Evolutionary conservation across 2,329 filamentous ascomycete genomes (phyloP).

Genomic region (Pseudocercospora pini-densiflorae): DNA sequence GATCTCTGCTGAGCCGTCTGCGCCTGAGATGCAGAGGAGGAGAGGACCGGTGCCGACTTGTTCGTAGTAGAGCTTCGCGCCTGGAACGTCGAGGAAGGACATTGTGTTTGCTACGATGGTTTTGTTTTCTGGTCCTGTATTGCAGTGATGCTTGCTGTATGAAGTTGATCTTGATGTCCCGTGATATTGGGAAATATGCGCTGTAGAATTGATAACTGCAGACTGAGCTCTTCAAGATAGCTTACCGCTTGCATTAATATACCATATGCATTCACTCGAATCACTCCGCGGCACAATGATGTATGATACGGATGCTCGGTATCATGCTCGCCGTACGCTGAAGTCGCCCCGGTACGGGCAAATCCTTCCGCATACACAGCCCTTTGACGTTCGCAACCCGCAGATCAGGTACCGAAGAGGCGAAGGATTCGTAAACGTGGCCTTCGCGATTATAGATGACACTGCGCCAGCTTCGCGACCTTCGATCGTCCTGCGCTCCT

Average conservation of each 20-base stretch:
- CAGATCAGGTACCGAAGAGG: too few species aligned
- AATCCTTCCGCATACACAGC: neutral
- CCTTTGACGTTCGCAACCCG: too few species aligned
- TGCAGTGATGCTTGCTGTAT: too few species aligned
- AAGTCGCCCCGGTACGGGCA: neutral
- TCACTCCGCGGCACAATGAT: too few species aligned
- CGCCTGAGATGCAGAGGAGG: slow-evolving; percentile 40
- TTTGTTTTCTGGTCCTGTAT: too few species aligned
- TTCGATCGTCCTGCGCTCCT: too few species aligned
- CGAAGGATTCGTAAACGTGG: too few species aligned
- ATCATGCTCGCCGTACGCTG: neutral
- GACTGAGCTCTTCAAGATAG: neutral
- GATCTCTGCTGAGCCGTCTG: slow-evolving; percentile 35
- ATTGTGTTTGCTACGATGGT: slow-evolving; percentile 1
- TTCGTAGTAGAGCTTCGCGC: slow-evolving; percentile 39
- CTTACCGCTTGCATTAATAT: neutral
- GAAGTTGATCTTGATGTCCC: too few species aligned
- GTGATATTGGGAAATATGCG: too few species aligned
- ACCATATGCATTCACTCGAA: neutral
- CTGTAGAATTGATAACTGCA: neutral
- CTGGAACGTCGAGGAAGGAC: slow-evolving; percentile 32
- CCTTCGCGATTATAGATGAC: too few species aligned
- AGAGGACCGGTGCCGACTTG: slow-evolving; percentile 37
- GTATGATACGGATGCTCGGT: neutral
- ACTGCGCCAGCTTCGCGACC: too few species aligned